Base-by-base conservation (phyloP, 805 yeast genomes). In the Sugiyamaella mastotermitis region DNA sequence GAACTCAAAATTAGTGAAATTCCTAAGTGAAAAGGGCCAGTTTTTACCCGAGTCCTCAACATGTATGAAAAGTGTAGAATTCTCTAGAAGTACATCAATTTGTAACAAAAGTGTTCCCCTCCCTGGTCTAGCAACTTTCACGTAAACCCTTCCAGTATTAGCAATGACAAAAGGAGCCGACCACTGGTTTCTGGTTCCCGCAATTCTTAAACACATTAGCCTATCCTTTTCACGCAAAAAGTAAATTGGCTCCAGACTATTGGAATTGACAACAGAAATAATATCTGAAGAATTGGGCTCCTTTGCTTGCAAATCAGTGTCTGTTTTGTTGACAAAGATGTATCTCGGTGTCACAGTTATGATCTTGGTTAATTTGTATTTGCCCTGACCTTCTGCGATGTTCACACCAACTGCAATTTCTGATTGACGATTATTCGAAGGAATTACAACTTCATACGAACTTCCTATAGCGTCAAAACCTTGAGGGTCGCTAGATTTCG, bases 1-100 rank as follows among this genome's bases (percentile, higher is more conserved):
- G 52, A 90, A 86, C 49, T 86, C 95, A n/a, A 74, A 63, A 45
- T 85, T 85, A 56, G 92, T 84, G 60, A 86, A 88, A 57, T 92
- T 92, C 44, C 96, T 67, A 29, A 92, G 79, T 0, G 96, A 84
- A 56, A 65, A 92, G 9, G 98, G 99, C 99, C 99, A 92, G 42
- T 71, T 67, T 43, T 78, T 72, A 24, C 76, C 74, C 1, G 94
- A 92, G 53, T 78, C 78, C 29, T 72, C 72, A 25, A 90, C 58
- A 47, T 79, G 80, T 33, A 92, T 71, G 52, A 86, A 88, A 14
- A 94, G 64, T 0, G 95, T 76, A 0, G 95, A 87, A 31, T 76
- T 74, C 45, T 88, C 95, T n/a, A 86, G 65, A 24, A 80, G 56
- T 18, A 86, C 74, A 41, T 82, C 88, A 20, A 85, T 72, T 53